phyloP scores from a whole-genome alignment of 148 eudicot species.

The Heliamphora exappendiculata region DNA sequence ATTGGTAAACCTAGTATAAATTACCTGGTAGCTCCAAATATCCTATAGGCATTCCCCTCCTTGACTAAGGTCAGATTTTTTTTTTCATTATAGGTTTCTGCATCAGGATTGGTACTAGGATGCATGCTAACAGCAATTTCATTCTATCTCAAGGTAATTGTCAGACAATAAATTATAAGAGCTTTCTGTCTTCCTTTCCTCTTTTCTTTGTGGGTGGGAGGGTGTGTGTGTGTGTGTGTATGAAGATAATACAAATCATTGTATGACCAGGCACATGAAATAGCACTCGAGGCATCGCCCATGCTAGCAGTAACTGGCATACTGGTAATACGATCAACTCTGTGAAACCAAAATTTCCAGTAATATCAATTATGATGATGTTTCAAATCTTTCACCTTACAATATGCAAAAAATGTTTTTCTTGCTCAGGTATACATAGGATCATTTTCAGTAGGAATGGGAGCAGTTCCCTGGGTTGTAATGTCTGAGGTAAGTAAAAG shows the following conservation, averaged over 20 bases:
- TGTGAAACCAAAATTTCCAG: background rate
- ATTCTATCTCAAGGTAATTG: constrained; percentile 68
- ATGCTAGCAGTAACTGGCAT: constrained; percentile 72
- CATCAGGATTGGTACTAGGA: constrained; percentile 64
- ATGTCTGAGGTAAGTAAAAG: constrained; percentile 77
- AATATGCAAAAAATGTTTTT: background rate
- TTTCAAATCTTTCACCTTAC: background rate
- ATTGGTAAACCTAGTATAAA: constrained; percentile 42
- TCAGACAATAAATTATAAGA: background rate
- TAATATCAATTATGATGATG: background rate
- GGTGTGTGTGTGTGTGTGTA: no score
- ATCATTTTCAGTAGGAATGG: constrained; percentile 81
- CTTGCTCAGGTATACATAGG: constrained; percentile 60
- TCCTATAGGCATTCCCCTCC: background rate
- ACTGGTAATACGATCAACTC: constrained; percentile 47
- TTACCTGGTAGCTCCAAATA: background rate
- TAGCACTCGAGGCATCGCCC: constrained; percentile 49
- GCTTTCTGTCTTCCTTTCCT: background rate
- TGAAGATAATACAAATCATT: background rate
- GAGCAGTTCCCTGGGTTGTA: constrained; percentile 89
- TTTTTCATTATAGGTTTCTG: constrained; percentile 50
- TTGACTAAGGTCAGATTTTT: background rate
- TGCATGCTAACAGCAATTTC: constrained; percentile 55
- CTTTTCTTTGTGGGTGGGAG: no score
- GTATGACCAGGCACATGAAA: constrained; percentile 40